These are phyloP conservation scores for Globisporangium irregulare DNA, from an alignment of 352 stramenopile genomes.

Conservation along the genomic window DNA sequence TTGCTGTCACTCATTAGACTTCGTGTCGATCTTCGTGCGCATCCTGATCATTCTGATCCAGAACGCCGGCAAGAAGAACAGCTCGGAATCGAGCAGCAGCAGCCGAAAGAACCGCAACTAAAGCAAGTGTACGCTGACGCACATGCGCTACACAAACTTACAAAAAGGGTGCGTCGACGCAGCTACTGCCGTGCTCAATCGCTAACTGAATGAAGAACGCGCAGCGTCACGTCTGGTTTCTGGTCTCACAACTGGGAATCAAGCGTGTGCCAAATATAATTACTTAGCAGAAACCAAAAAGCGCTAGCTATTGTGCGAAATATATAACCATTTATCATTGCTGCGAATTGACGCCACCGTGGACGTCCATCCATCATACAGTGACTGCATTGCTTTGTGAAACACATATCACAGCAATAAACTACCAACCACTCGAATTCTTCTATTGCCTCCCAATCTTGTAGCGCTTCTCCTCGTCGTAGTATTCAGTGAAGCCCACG, in stretches of 20 bases:
- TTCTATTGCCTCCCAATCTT: constrained; percentile 13
- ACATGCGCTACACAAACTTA: not conserved
- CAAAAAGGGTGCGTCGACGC: not conserved
- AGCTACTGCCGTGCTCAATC: not conserved
- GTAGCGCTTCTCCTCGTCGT: constrained; percentile 71
- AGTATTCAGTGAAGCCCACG: constrained; percentile 93
- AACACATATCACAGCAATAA: not conserved
- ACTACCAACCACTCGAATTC: not conserved
- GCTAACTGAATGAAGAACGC: not conserved
- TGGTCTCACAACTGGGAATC: not conserved
- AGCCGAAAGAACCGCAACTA: constrained; percentile 32
- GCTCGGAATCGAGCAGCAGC: constrained; percentile 24
- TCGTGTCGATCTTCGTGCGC: constrained; percentile 87
- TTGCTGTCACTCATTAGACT: constrained; percentile 41
- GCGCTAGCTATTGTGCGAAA: not conserved
- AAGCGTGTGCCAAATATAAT: not conserved
- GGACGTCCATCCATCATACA: not conserved
- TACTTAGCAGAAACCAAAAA: constrained; percentile 1
- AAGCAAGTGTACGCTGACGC: constrained; percentile 6
- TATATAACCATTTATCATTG: constrained; percentile 1
- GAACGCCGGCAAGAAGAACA: constrained; percentile 59
- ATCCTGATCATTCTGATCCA: constrained; percentile 78
- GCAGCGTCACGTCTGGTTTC: not conserved
- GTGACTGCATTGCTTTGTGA: not conserved
- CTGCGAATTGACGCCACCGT: not conserved